Percentiles rank a stretch among this genome's conserved stretches.
Evolutionary conservation across 2,329 filamentous ascomycete genomes (phyloP).

Genomic region (Trichothecium roseum): DNA sequence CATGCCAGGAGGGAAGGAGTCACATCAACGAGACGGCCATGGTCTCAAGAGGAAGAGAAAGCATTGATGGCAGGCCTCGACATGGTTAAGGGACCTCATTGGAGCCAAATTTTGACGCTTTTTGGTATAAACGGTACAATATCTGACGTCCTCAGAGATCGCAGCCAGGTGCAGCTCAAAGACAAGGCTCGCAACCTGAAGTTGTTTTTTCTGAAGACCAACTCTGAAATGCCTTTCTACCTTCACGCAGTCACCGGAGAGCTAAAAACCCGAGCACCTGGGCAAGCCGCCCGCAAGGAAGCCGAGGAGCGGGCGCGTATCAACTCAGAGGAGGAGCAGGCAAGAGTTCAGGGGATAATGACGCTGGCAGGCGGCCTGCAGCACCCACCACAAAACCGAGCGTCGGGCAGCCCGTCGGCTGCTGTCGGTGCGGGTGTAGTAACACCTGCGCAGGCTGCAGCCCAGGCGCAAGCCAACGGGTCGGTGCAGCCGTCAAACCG

Average conservation of each 20-base stretch:
- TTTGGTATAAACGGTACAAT: constrained; percentile 73
- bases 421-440: constrained; percentile 18
- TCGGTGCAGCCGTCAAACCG: too few relatives aligned
- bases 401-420: constrained; percentile 12
- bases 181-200: constrained; percentile 88
- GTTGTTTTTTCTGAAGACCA: constrained; percentile 83
- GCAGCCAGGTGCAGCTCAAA: constrained; percentile 85
- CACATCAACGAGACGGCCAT: constrained; percentile 61
- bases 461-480: constrained; percentile 8
- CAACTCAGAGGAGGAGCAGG: constrained; percentile 49
- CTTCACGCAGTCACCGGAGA: constrained; percentile 82
- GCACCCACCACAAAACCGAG: constrained; percentile 21
- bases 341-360: constrained; percentile 50
- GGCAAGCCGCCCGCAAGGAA: constrained; percentile 59
- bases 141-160: constrained; percentile 74
- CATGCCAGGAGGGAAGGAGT: constrained; percentile 46
- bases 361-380: constrained; percentile 42
- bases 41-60: constrained; percentile 83
- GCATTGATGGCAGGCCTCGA: constrained; percentile 83
- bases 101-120: constrained; percentile 81
- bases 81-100: constrained; percentile 81
- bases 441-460: constrained; percentile 22
- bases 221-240: constrained; percentile 83
- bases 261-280: constrained; percentile 73
- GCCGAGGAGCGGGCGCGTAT: constrained; percentile 52